A percentile compares a stretch with the other conserved stretches of the same genome.
Evolutionary conservation across 768 basidiomycete genomes (phyloP).

Genomic region (Kwoniella mangroviensis): DNA sequence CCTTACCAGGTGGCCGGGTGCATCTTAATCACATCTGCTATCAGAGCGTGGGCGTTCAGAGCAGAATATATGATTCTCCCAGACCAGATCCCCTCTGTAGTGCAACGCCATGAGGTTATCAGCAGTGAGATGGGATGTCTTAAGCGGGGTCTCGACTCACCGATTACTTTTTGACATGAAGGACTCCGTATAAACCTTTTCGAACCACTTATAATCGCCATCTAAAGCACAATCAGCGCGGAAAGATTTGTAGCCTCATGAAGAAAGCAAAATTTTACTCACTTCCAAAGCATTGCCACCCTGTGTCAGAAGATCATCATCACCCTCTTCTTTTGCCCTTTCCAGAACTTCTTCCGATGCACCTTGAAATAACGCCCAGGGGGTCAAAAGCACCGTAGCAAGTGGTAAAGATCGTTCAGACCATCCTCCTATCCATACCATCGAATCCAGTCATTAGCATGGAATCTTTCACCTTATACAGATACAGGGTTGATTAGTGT

Average conservation of each 20-base stretch:
- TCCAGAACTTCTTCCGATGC: slow-evolving; percentile 53
- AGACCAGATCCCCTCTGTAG: slow-evolving; percentile 52
- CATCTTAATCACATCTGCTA: slow-evolving; percentile 71
- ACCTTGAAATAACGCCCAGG: slow-evolving; percentile 57
- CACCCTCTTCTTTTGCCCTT: slow-evolving; percentile 51
- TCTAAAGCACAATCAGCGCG: slow-evolving; percentile 28
- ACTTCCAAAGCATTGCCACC: slow-evolving; percentile 88
- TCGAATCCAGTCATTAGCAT: neutral
- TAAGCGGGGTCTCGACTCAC: slow-evolving; percentile 62
- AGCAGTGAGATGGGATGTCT: too few relatives aligned
- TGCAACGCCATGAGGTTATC: too few relatives aligned
- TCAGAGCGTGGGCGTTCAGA: slow-evolving; percentile 77
- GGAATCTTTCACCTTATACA: neutral
- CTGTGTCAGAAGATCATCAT: slow-evolving; percentile 57
- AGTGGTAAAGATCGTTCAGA: slow-evolving; percentile 56
- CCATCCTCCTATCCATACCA: slow-evolving; percentile 49
- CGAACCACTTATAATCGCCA: slow-evolving; percentile 81
- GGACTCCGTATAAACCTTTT: slow-evolving; percentile 88
- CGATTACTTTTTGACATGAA: slow-evolving; percentile 87
- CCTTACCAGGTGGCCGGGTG: neutral
- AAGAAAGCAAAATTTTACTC: slow-evolving; percentile 9
- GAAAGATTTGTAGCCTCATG: too few relatives aligned
- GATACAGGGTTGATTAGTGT: too few relatives aligned
- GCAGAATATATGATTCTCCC: slow-evolving; percentile 81
- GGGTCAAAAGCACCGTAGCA: slow-evolving; percentile 54